Conservation (phyloP, 2,329 filamentous ascomycete species). For the Arthrobotrys musiformis region DNA sequence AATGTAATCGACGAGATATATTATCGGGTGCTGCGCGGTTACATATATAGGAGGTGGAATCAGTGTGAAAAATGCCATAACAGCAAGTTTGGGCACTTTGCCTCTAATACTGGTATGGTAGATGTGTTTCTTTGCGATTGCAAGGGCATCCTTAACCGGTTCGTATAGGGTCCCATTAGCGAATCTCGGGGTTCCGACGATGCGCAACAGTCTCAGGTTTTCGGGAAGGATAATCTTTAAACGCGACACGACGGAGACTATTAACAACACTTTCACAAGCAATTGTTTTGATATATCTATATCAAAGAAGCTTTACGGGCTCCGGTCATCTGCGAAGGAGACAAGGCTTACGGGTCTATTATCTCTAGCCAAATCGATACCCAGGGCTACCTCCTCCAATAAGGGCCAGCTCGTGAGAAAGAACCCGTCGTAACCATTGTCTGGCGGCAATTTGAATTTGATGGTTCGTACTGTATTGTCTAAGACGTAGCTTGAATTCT, state of each 20-base stretch:
- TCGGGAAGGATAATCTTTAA: constrained; percentile 28
- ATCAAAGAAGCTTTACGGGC: too few species aligned
- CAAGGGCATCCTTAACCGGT: not conserved
- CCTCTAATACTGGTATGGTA: constrained; percentile 1
- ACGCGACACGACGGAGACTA: not conserved
- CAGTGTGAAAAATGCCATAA: constrained; percentile 29
- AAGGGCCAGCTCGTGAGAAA: constrained; percentile 26
- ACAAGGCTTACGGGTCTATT: constrained; percentile 29
- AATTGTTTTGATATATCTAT: not conserved
- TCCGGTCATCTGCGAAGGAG: not conserved
- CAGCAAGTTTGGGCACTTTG: constrained; percentile 5
- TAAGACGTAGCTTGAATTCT: constrained; percentile 29
- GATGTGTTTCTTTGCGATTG: constrained; percentile 28
- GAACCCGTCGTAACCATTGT: constrained; percentile 28
- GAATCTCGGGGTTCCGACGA: constrained; percentile 26
- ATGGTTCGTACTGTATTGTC: constrained; percentile 30
- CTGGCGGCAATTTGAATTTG: constrained; percentile 26
- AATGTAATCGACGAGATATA: constrained; percentile 20
- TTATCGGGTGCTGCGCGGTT: constrained; percentile 7
- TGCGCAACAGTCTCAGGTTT: constrained; percentile 10
- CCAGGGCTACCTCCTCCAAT: constrained; percentile 25
- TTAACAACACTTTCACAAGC: not conserved
- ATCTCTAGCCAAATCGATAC: constrained; percentile 26
- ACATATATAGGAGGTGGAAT: constrained; percentile 19
- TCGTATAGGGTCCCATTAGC: constrained; percentile 13